These are phyloP conservation scores for Schwanniomyces occidentalis DNA, from an alignment of 805 yeast species.

Conservation along the genomic window DNA sequence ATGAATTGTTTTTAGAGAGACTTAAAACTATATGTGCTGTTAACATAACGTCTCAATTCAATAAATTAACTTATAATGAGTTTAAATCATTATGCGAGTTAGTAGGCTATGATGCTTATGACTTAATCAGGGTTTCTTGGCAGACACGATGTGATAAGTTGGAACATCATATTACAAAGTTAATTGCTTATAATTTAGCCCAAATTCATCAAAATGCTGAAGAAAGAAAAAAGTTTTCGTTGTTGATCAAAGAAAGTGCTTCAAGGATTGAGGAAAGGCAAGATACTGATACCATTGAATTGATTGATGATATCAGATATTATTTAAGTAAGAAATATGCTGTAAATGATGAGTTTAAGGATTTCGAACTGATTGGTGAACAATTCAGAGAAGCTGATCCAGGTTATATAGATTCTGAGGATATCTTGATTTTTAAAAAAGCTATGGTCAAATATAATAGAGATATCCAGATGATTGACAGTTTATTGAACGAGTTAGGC, in stretches of 20 bases:
- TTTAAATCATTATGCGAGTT: constrained; percentile 17
- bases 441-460: constrained; percentile 20
- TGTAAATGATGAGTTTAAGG: constrained; percentile 25
- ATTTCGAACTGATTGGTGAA: constrained; percentile 23
- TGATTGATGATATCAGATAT: constrained; percentile 75
- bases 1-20: constrained; percentile 58
- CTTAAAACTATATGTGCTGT: constrained; percentile 65
- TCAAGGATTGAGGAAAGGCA: constrained; percentile 58
- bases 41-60: constrained; percentile 35
- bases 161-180: constrained; percentile 61
- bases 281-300: constrained; percentile 77
- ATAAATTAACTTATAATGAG: constrained; percentile 17
- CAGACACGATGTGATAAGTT: constrained; percentile 60
- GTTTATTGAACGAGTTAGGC: constrained; percentile 23
- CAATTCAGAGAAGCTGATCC: constrained; percentile 11
- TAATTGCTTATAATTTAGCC: constrained; percentile 52
- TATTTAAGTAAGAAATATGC: constrained; percentile 47
- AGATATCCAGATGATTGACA: constrained; percentile 31
- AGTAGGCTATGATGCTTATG: constrained; percentile 47
- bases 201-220: constrained; percentile 30
- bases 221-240: constrained; percentile 21
- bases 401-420: constrained; percentile 10
- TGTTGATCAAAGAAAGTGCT: constrained; percentile 47
- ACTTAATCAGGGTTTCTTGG: constrained; percentile 68
- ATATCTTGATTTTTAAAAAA: constrained; percentile 16